phyloP scores from a whole-genome alignment of 1,284 basidiomycete species.

The Jaminaea rosea region DNA sequence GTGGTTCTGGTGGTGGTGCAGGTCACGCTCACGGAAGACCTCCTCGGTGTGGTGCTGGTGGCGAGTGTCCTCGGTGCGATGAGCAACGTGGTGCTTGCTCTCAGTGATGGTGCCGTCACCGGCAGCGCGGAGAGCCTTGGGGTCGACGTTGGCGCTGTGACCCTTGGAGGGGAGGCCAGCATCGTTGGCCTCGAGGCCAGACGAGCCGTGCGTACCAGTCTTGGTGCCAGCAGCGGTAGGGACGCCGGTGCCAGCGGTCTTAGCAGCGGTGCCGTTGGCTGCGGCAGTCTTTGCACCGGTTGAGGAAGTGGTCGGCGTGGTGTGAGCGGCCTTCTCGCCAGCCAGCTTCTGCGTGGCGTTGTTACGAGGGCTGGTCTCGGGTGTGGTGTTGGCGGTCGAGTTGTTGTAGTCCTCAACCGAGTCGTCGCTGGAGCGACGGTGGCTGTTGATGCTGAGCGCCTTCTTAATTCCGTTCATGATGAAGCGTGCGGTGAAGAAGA shows the following conservation, averaged over 20 bases:
- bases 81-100: constrained; percentile 46
- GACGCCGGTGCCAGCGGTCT: constrained; percentile 3
- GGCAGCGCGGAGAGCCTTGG: constrained; percentile 32
- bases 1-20: constrained; percentile 46
- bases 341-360: neutral
- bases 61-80: constrained; percentile 37
- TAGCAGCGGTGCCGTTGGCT: constrained; percentile 1
- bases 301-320: neutral
- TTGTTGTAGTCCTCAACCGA: neutral
- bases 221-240: neutral
- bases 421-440: neutral
- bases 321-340: neutral
- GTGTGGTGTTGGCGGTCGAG: neutral
- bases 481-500: neutral
- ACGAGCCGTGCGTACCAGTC: neutral
- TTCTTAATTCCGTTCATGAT: constrained; percentile 10
- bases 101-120: constrained; percentile 41
- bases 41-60: constrained; percentile 48
- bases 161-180: constrained; percentile 19
- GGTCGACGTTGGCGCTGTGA: constrained; percentile 12
- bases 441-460: neutral
- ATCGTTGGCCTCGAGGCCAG: constrained; percentile 17
- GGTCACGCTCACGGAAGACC: constrained; percentile 42
- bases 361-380: neutral
- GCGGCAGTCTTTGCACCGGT: neutral